Base-by-base conservation (phyloP, 2,329 filamentous ascomycete genomes). In the Aspergillus niger region DNA sequence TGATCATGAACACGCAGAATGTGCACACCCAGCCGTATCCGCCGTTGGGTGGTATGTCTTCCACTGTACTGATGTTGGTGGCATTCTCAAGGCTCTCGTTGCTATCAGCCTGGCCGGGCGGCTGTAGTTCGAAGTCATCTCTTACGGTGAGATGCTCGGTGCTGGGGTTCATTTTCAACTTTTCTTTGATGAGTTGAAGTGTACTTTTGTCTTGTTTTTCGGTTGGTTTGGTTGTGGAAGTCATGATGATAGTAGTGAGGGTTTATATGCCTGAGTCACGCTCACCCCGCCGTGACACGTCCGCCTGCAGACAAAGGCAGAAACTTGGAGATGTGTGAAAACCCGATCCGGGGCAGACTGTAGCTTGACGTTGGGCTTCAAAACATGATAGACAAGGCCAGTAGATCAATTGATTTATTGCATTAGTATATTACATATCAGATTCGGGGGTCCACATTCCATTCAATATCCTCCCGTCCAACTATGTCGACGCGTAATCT, bases 21-120 rank as follows among this genome's bases (percentile, higher is more conserved):
- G 62, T 60, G 32, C 58, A 61, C 10, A 75, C 63, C 73, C 73
- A 76, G 30, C 72, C 74, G 58, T 76, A 75, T 2, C 72, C 72
- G 2, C 72, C 70, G 44, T 74, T 68, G 2, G 70, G 69, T 1
- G 60, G 60, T 2, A 44, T 20, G 39, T 48, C 54, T 26, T 50
- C 56, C 20, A 58, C 72, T n/a, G 28, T 32, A 7, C n/a, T 51
- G 26, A 51, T 28, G 15, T 28, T 17, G 48, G 20, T 17, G 48
- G 48, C 48, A 36, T 51, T 51, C 20, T 36, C 28, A n/a, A 20
- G 41, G 17, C 41, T 44, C 15, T 24, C 10, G 8, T 22, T 44
- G 41, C 24, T 44, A 24, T 44, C 41, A 13, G 7, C 5, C 11
- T 36, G 41, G 8, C 7, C 10, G 5, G 41, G 8, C 8, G 41